Evolutionary conservation across 1,284 basidiomycete species (phyloP).

Genomic region (Rhodotorula glutinis): DNA sequence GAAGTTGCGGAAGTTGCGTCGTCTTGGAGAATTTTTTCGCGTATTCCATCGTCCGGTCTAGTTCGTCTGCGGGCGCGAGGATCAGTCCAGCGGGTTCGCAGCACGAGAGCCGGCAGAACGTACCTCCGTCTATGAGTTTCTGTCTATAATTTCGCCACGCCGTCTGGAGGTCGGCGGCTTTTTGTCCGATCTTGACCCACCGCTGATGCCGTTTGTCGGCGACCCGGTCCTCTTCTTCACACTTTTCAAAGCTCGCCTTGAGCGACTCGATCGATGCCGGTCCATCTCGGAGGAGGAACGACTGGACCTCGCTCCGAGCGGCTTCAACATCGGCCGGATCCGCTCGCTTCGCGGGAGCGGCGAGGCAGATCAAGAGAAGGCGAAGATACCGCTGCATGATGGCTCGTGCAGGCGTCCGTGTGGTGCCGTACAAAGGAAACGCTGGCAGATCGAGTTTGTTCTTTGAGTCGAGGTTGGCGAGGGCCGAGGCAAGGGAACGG

Average conservation of each 20-base stretch:
- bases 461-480: conserved; percentile 17
- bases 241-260: background rate
- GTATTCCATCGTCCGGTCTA: conserved; percentile 31
- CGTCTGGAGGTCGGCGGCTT: conserved; percentile 22
- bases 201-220: conserved; percentile 7
- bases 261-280: background rate
- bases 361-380: conserved; percentile 29
- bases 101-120: background rate
- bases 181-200: conserved; percentile 23
- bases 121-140: conserved; percentile 29
- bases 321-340: background rate
- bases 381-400: conserved; percentile 30
- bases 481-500: conserved; percentile 3
- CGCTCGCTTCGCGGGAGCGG: background rate
- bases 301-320: conserved; percentile 25
- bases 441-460: conserved; percentile 17
- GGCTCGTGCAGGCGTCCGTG: background rate
- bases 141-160: conserved; percentile 28
- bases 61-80: conserved; percentile 20
- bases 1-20: conserved; percentile 21
- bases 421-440: conserved; percentile 7
- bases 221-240: conserved; percentile 8
- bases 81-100: background rate
- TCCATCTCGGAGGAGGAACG: conserved; percentile 27
- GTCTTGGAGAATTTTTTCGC: conserved; percentile 4